These are phyloP conservation scores for Prillingera fragicola DNA, from an alignment of 1,284 basidiomycete genomes.

Conservation along the genomic window DNA sequence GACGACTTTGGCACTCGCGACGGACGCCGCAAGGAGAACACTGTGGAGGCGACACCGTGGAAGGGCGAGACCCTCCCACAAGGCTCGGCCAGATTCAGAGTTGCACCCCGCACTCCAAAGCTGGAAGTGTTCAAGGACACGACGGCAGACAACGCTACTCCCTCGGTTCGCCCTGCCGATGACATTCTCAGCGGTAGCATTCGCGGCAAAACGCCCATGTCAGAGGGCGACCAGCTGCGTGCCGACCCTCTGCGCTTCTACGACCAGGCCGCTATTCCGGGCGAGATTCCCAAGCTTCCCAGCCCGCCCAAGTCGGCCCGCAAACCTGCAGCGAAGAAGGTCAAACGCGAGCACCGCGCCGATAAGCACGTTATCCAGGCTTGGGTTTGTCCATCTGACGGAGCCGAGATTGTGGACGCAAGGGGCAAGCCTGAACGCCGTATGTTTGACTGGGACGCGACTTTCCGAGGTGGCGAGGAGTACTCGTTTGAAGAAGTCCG, in stretches of 20 bases:
- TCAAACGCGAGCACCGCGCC: conserved; percentile 17
- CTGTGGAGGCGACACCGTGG: conserved; percentile 49
- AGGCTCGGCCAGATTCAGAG: conserved; percentile 27
- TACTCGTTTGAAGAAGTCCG: conserved; percentile 49
- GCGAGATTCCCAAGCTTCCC: conserved; percentile 30
- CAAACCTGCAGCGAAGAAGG: conserved; percentile 2
- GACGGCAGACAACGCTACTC: conserved; percentile 19
- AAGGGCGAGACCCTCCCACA: conserved; percentile 51
- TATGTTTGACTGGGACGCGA: conserved; percentile 47
- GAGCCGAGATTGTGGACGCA: conserved; percentile 32
- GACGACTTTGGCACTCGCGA: conserved; percentile 51
- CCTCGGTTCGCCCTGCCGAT: neutral
- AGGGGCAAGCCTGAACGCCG: conserved; percentile 43
- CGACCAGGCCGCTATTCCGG: conserved; percentile 27
- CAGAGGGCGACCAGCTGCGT: conserved; percentile 53
- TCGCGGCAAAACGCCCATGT: conserved; percentile 31
- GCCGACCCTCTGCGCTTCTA: conserved; percentile 56
- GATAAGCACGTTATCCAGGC: conserved; percentile 21
- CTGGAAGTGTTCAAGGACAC: conserved; percentile 53
- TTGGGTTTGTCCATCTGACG: conserved; percentile 44
- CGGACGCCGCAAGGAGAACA: conserved; percentile 52
- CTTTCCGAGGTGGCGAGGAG: conserved; percentile 45
- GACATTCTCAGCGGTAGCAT: conserved; percentile 23
- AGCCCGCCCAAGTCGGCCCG: conserved; percentile 24
- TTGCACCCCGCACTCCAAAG: conserved; percentile 48